Base-by-base conservation (phyloP, 2,329 filamentous ascomycete genomes). In the Trichothecium sympodiale region DNA sequence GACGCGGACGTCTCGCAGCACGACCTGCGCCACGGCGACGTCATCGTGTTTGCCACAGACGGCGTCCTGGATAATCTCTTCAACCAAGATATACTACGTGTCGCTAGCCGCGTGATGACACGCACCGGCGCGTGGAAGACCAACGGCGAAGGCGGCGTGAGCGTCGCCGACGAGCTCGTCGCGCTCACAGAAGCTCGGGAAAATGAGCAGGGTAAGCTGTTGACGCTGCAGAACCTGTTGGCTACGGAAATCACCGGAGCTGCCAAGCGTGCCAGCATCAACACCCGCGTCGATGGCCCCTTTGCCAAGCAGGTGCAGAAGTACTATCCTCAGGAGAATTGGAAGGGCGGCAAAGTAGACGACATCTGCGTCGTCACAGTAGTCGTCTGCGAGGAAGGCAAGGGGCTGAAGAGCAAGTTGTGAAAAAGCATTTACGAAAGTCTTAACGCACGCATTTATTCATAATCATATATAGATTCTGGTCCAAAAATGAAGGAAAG, bases 21-120 rank as follows among this genome's bases (percentile, higher is more conserved):
- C 55, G 60, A 66, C 29, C 71, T 96, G 37, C 79, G 82, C 44
- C 87, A 96, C 56, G 91, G 91, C 15, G 91, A 98, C 54, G 81
- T 98, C 2, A 65, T 96, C n/a, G 62, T 98, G 14, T 83, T 98
- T 46, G 91, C 87, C 2, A 94, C 87, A 1, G 91, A 98, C 57
- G 91, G 91, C 4, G 82, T 96, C 4, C 91, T 91, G 73, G 91
- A 98, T 57, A 98, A 98, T 49, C 68, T 98, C 23, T 91, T 85
- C 51, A 83, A 87, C 49, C 83, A 94, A 51, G 87, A 98, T 46
- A 80, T 93, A 20, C 69, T 98, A 10, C 75, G 78, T 40, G 77
- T 93, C 35, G 78, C 89, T 17, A 89, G 80, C 45, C 69, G 71
- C 33, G 67, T 78, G 18, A 94, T 98, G 86, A 67, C 77, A 25